These are phyloP conservation scores for Leccinum olivaceopallidum DNA, from an alignment of 768 basidiomycete species.

Conservation along the genomic window DNA sequence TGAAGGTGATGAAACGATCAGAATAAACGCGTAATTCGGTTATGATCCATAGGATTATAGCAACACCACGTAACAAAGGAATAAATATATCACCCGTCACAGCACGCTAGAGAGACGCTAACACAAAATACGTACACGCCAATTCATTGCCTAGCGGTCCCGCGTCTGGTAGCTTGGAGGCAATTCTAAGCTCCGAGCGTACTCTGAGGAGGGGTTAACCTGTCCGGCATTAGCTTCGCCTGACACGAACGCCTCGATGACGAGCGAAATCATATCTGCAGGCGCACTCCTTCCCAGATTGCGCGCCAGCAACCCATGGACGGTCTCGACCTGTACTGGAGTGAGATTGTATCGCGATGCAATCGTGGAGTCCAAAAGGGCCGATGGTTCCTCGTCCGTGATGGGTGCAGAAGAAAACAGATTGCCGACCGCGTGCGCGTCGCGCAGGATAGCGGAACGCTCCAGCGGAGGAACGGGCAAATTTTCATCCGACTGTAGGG, in stretches of 20 bases:
- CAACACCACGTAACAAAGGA: too few species aligned
- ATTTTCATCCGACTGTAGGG: not conserved
- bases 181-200: constrained; percentile 4
- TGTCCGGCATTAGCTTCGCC: not conserved
- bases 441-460: constrained; percentile 17
- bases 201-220: not conserved
- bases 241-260: constrained; percentile 13
- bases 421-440: constrained; percentile 6
- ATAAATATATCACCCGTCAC: too few species aligned
- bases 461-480: not conserved
- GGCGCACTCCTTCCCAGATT: constrained; percentile 4
- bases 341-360: constrained; percentile 10
- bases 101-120: too few species aligned
- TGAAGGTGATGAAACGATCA: too few species aligned
- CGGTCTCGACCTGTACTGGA: constrained; percentile 12
- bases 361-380: not conserved
- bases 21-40: too few species aligned
- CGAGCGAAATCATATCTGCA: constrained; percentile 15
- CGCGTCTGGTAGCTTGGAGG: constrained; percentile 26
- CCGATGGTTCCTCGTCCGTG: not conserved
- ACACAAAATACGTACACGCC: not conserved
- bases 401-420: not conserved
- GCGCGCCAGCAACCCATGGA: constrained; percentile 11
- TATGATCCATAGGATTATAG: too few species aligned
- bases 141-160: not conserved